These are phyloP conservation scores for Harrya chromipes DNA, from an alignment of 768 basidiomycete species.

Conservation along the genomic window DNA sequence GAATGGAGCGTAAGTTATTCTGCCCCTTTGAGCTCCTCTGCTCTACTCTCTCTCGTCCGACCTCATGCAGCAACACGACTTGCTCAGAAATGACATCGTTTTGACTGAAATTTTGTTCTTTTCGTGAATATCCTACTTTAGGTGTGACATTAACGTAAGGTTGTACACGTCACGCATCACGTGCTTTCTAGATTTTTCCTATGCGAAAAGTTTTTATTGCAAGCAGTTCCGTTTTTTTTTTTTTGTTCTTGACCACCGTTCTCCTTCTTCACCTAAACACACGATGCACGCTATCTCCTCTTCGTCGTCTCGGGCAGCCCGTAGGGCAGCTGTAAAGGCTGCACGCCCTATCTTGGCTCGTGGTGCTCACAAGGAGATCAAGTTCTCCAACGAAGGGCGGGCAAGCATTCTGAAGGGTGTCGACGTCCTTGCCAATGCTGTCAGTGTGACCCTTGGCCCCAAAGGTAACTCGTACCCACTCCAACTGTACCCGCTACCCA, in stretches of 20 bases:
- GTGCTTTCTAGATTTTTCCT: constrained; percentile 35
- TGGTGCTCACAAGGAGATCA: constrained; percentile 92
- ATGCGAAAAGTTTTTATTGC: constrained; percentile 25
- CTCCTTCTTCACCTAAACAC: constrained; percentile 18
- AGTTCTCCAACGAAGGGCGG: constrained; percentile 93
- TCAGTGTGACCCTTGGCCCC: constrained; percentile 93
- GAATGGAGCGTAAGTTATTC: no score
- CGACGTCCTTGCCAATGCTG: constrained; percentile 94
- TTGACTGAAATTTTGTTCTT: no score
- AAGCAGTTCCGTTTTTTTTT: constrained; percentile 6
- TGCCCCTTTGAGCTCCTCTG: no score
- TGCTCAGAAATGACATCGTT: no score
- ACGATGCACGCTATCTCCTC: constrained; percentile 70
- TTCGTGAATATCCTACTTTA: no score
- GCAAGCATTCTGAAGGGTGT: constrained; percentile 94
- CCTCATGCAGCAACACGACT: no score
- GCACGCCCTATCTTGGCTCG: constrained; percentile 55
- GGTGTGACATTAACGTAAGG: not conserved
- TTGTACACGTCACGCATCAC: constrained; percentile 20
- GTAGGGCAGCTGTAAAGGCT: constrained; percentile 60
- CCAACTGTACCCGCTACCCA: not conserved
- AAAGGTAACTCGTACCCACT: constrained; percentile 57
- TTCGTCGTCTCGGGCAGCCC: constrained; percentile 63
- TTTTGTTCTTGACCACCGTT: not conserved
- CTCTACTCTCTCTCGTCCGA: no score